phyloP scores from a whole-genome alignment of 75 land plant species.

The Sequoia sempervirens region DNA sequence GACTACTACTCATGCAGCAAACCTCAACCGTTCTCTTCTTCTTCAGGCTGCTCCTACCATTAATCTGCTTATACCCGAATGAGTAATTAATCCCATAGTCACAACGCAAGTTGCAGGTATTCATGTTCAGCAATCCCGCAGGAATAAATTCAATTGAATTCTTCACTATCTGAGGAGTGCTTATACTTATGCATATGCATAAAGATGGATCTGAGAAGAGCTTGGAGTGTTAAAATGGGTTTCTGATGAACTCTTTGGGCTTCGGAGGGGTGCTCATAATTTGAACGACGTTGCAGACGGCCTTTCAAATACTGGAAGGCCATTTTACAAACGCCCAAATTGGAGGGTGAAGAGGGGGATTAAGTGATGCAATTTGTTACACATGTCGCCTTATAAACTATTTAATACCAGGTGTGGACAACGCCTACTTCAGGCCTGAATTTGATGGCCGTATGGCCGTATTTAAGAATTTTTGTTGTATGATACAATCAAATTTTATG shows the following conservation, averaged over 20 bases:
- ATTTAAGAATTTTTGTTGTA: too few relatives aligned
- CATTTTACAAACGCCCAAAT: neutral
- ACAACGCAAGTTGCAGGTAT: neutral
- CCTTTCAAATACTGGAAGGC: neutral
- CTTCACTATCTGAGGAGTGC: neutral
- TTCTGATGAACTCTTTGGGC: neutral
- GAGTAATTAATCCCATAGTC: neutral
- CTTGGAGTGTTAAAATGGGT: neutral
- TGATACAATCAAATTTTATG: too few relatives aligned
- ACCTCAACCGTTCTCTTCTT: neutral
- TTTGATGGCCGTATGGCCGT: too few relatives aligned
- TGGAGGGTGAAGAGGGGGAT: neutral
- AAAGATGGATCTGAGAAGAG: neutral
- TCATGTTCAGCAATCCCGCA: neutral
- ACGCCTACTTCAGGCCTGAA: too few relatives aligned
- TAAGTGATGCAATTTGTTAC: neutral
- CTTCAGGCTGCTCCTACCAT: neutral
- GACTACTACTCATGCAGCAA: neutral
- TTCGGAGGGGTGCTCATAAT: neutral
- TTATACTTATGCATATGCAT: neutral
- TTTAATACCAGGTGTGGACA: too few relatives aligned
- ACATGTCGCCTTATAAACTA: too few relatives aligned
- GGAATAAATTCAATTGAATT: neutral
- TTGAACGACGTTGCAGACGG: neutral
- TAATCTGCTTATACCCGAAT: neutral